phyloP scores from a whole-genome alignment of 225 moss, liverwort and hornwort species.

The Climacium dendroides region DNA sequence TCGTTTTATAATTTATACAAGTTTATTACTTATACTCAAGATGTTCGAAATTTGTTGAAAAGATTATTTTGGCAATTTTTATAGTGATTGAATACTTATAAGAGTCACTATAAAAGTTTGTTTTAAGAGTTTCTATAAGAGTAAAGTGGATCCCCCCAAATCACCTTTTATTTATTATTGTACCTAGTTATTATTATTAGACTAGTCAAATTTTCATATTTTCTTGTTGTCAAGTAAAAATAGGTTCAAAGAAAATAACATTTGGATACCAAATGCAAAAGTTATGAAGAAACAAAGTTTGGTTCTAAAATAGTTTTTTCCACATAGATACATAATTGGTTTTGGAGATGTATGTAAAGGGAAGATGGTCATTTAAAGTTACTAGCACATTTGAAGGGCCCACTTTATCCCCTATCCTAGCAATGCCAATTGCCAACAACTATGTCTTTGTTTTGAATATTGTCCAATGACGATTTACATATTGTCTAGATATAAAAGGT shows the following conservation, averaged over 20 bases:
- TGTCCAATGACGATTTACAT: too few species aligned
- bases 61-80: neutral
- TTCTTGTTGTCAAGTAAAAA: neutral
- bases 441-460: neutral
- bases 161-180: neutral
- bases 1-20: neutral
- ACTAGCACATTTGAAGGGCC: accelerated
- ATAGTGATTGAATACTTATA: too few species aligned
- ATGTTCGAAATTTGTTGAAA: neutral
- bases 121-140: neutral
- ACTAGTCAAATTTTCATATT: neutral
- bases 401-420: neutral
- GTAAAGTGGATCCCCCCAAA: too few species aligned
- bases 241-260: neutral
- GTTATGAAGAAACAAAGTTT: neutral
- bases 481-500: neutral
- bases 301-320: neutral
- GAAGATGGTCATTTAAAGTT: neutral
- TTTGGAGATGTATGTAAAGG: too few species aligned
- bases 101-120: neutral
- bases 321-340: neutral
- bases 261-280: neutral
- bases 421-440: neutral
- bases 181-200: neutral
- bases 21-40: accelerated